Evolutionary conservation across 345 rosid genomes (phyloP).

Genomic region (Salix dunnii): DNA sequence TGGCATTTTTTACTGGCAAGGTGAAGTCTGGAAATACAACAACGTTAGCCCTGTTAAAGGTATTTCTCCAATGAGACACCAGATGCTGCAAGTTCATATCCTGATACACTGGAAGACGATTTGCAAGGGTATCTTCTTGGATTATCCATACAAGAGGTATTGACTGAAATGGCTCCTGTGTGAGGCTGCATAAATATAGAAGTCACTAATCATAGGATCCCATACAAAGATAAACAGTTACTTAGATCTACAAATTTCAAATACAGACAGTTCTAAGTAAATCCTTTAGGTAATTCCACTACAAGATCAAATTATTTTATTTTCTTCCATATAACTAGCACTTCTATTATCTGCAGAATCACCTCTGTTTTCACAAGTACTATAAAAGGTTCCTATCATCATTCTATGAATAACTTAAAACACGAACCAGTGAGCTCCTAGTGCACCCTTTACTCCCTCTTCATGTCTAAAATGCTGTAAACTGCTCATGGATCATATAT

Average conservation of each 20-base stretch:
- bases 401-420: neutral
- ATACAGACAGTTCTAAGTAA: neutral
- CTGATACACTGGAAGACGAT: constrained; percentile 62
- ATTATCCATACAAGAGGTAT: constrained; percentile 90
- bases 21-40: constrained; percentile 77
- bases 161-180: constrained; percentile 94
- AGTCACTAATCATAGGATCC: constrained; percentile 48
- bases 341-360: neutral
- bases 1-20: constrained; percentile 58
- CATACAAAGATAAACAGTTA: constrained; percentile 22
- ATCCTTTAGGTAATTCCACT: neutral
- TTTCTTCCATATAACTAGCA: neutral
- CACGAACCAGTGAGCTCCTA: neutral
- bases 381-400: neutral
- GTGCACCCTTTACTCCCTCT: neutral
- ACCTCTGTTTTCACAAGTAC: neutral
- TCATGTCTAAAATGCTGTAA: neutral
- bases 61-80: constrained; percentile 65
- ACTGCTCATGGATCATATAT: neutral
- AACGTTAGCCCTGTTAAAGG: constrained; percentile 70
- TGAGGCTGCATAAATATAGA: constrained; percentile 86
- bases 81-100: constrained; percentile 60
- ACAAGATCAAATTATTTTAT: no score
- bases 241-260: constrained; percentile 6
- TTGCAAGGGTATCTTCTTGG: constrained; percentile 84